phyloP scores from a whole-genome alignment of 2,329 filamentous ascomycete genomes.

The Paecilomyces dactylethromorphus region DNA sequence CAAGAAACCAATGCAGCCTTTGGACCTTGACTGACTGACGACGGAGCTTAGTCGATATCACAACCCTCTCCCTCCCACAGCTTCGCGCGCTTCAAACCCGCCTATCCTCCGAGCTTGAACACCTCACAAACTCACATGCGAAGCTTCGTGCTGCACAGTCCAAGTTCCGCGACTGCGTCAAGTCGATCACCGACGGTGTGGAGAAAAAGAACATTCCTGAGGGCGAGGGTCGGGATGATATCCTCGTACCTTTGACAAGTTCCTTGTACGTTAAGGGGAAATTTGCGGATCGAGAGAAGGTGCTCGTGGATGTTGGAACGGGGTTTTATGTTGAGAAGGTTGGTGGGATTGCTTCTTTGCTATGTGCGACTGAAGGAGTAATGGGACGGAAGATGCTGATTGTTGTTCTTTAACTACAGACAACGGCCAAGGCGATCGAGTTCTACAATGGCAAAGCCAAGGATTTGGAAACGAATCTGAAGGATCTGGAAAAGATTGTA shows the following conservation, averaged over 20 bases:
- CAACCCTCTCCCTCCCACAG: constrained; percentile 73
- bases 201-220: constrained; percentile 26
- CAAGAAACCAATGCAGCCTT: too few relatives aligned
- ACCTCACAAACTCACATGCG: constrained; percentile 82
- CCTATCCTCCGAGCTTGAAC: constrained; percentile 91
- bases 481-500: constrained; percentile 62
- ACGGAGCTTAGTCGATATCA: constrained; percentile 54
- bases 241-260: constrained; percentile 90
- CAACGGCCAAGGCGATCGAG: constrained; percentile 52
- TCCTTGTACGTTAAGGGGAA: constrained; percentile 89
- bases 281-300: constrained; percentile 65
- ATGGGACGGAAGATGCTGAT: constrained; percentile 7
- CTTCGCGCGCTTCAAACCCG: constrained; percentile 91
- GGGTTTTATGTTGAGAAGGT: constrained; percentile 95
- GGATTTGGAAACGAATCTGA: constrained; percentile 57
- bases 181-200: constrained; percentile 61
- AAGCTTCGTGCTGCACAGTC: constrained; percentile 84
- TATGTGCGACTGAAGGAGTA: background rate
- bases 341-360: constrained; percentile 6
- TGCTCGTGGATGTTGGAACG: constrained; percentile 88
- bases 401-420: constrained; percentile 26
- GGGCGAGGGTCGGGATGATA: constrained; percentile 34
- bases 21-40: too few relatives aligned
- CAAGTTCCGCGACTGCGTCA: constrained; percentile 86
- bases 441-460: constrained; percentile 66